Evolutionary conservation across 2,329 filamentous ascomycete genomes (phyloP), one percentile per base, ranked within the genome.

Genomic region (Hypoxylon sp.): DNA sequence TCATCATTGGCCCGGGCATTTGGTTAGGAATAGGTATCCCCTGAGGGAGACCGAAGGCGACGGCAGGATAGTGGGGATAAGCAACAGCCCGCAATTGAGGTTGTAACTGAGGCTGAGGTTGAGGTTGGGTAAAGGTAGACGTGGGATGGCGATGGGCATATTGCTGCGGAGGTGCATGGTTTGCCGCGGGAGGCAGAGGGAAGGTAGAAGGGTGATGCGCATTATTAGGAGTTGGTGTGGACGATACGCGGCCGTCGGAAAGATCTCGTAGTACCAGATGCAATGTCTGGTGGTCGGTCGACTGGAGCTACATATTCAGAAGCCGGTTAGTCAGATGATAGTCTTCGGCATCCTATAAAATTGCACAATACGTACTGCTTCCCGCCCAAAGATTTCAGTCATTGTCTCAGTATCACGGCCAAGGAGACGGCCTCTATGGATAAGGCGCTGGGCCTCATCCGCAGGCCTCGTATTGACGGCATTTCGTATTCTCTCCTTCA

Each of bases 401-500:
- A 90, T 78, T 14, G 83, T 88, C 61, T 88, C 85, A 9, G 78
- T 77, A 36, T 89, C 86, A 51, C 82, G 82, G 28, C 80, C 74
- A 49, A 90, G 77, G 48, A 87, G 80, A 33, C 86, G 83, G 0
- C 88, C 88, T 42, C 84, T 81, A 71, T 89, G 83, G 36, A 90
- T 90, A 62, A 90, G 77, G 42, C 87, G 81, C 73, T 89, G 86
- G 32, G 83, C 80, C 32, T 86, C 82, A 64, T 87, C 81, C 14
- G 80, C 70, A 2, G 87, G 86, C 53, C 81, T 83, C 45, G 83
- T 74, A 22, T 80, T 77, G 42, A 89, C 73, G 2, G 75, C 72
- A 70, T 86, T 80, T 30, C 85, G 84, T 61, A 90, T 87, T 73
- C 79, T 85, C 44, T 83, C 82, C 73, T 89, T 89, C 32, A 90